phyloP scores from a whole-genome alignment of 192 early-diverging fungal genomes.

The Coemansia sp. region DNA sequence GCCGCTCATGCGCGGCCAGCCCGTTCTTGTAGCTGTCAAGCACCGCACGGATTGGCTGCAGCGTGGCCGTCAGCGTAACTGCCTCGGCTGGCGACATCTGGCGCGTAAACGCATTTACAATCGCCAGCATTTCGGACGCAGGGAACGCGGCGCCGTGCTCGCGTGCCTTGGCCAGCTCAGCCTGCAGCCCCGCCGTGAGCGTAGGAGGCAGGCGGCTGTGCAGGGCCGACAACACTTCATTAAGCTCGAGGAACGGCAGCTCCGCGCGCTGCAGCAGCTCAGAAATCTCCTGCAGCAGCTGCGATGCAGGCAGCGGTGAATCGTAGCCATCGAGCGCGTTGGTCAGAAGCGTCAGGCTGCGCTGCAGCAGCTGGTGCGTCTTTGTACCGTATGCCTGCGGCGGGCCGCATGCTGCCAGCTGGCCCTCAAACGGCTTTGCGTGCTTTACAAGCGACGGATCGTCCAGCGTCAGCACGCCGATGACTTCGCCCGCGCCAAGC shows the following conservation, averaged over 20 bases:
- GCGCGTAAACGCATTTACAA: constrained; percentile 58
- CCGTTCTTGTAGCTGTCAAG: constrained; percentile 72
- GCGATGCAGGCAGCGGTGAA: constrained; percentile 53
- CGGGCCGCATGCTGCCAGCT: constrained; percentile 66
- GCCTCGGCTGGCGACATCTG: constrained; percentile 63
- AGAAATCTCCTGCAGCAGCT: constrained; percentile 66
- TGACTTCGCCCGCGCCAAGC: constrained; percentile 87
- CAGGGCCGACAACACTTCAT: constrained; percentile 75
- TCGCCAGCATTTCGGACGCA: constrained; percentile 61
- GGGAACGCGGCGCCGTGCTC: constrained; percentile 61
- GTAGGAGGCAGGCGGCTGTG: constrained; percentile 81
- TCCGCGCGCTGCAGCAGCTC: constrained; percentile 73
- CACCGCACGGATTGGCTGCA: constrained; percentile 67
- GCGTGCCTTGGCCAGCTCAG: constrained; percentile 46
- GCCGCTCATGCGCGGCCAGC: constrained; percentile 70
- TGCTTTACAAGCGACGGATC: constrained; percentile 90
- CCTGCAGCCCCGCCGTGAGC: constrained; percentile 55
- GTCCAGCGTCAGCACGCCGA: constrained; percentile 90
- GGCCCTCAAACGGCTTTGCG: constrained; percentile 80
- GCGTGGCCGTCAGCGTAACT: constrained; percentile 56
- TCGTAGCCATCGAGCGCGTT: constrained; percentile 84
- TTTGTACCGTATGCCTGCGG: constrained; percentile 86
- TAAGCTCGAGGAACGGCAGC: constrained; percentile 83
- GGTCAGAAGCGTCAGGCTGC: constrained; percentile 62
- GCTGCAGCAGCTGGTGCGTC: constrained; percentile 78